Evolutionary conservation across 805 yeast genomes (phyloP).

Genomic region (Grigorovia transvaalensis): DNA sequence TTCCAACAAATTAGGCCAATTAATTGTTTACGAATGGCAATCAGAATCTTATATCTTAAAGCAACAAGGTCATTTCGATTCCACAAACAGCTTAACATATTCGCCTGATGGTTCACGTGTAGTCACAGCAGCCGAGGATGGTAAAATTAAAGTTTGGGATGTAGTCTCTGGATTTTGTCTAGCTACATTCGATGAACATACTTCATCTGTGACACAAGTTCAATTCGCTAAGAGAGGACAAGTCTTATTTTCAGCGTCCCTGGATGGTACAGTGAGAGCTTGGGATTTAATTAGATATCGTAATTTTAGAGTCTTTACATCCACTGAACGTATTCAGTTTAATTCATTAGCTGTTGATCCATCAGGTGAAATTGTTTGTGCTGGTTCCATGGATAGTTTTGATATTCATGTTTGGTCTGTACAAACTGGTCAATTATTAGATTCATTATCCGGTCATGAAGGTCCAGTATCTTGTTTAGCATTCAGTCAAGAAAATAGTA

Average conservation of each 20-base stretch:
- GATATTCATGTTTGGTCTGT: conserved; percentile 96
- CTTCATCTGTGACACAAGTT: conserved; percentile 78
- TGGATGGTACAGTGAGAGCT: conserved; percentile 95
- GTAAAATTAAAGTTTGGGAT: conserved; percentile 96
- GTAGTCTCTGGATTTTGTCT: conserved; percentile 84
- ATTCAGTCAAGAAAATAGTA: conserved; percentile 68
- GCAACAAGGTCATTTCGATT: conserved; percentile 95
- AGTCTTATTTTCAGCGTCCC: conserved; percentile 80
- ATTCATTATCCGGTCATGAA: conserved; percentile 82
- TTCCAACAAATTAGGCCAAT: conserved; percentile 80
- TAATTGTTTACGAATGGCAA: conserved; percentile 97
- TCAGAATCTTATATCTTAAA: conserved; percentile 89
- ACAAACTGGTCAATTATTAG: conserved; percentile 86
- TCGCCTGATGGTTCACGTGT: conserved; percentile 92
- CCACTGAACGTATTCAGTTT: conserved; percentile 80
- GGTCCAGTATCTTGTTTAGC: conserved; percentile 88
- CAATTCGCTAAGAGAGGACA: conserved; percentile 84
- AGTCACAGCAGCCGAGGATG: conserved; percentile 94
- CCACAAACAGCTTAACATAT: conserved; percentile 72
- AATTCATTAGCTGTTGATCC: conserved; percentile 89
- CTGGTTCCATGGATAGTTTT: conserved; percentile 82
- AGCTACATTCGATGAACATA: conserved; percentile 84
- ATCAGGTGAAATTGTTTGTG: conserved; percentile 92
- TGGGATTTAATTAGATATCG: conserved; percentile 92
- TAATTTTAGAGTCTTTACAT: conserved; percentile 90